Conservation (phyloP, 2,329 filamentous ascomycete genomes). For the Aspergillus phoenicis region DNA sequence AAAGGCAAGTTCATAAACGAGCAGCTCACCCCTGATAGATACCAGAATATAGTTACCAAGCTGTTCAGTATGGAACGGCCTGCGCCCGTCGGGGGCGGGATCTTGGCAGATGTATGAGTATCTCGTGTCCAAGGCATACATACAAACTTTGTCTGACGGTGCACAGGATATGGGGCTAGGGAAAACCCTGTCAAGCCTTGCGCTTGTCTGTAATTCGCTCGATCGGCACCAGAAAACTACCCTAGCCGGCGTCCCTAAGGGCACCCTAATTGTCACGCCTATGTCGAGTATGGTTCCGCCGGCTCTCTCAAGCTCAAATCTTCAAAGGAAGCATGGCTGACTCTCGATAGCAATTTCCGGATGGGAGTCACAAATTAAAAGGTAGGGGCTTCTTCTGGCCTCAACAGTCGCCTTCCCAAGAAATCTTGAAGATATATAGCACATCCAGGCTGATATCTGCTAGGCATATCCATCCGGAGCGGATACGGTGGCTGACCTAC, state of each 20-base stretch:
- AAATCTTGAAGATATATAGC: not conserved
- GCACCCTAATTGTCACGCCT: slow-evolving; percentile 8
- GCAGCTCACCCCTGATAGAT: not conserved
- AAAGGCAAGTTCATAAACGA: not conserved
- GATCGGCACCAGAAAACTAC: not conserved
- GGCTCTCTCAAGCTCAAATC: not conserved
- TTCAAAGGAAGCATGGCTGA: not conserved
- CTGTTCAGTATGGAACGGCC: not conserved
- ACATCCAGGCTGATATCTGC: not conserved
- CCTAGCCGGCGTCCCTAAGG: not conserved
- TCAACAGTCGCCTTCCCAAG: too few species aligned
- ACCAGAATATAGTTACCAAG: slow-evolving; percentile 7
- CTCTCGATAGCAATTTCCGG: not conserved
- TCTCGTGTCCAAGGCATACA: not conserved
- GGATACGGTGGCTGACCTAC: slow-evolving; percentile 2
- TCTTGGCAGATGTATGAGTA: slow-evolving; percentile 10
- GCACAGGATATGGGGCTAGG: slow-evolving; percentile 13
- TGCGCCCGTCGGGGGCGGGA: not conserved
- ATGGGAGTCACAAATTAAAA: slow-evolving; percentile 9
- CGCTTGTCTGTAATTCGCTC: not conserved
- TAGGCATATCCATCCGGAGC: slow-evolving; percentile 5
- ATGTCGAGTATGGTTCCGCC: slow-evolving; percentile 8
- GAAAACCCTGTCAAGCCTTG: slow-evolving; percentile 6
- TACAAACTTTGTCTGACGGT: not conserved
- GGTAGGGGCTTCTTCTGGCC: not conserved